Evolutionary conservation across 139 green algal species (phyloP), one percentile per base, ranked within the genome.

Genomic region (Asterochloris erici): DNA sequence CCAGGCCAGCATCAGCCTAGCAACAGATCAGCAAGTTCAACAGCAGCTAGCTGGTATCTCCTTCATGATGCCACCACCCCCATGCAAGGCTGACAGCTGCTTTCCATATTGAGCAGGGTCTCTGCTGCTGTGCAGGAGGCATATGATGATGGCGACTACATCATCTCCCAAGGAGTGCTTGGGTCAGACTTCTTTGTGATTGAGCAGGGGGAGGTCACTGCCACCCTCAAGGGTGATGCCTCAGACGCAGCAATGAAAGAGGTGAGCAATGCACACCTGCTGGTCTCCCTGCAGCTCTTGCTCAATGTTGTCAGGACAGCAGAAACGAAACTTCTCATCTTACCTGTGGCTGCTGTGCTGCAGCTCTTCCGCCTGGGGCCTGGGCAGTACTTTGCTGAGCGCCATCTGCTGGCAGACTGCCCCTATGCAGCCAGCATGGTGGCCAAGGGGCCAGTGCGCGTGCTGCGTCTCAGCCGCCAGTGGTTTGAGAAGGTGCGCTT

Each of bases 301-400:
- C 38, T 54, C 38, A 54, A 54, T n/a, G n/a, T n/a, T n/a, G n/a
- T n/a, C n/a, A n/a, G n/a, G n/a, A n/a, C n/a, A 73, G 23, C 66
- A 26, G 9, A 21, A 9, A 24, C 23, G n/a, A 73, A 10, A 2
- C 9, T 73, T 21, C 66, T 21, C 9, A 73, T 21, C 28, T 63
- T 83, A 47, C 38, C 77, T 19, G n/a, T 63, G 12, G 85, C 83
- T 29, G 69, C 70, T 54, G 63, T 78, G 21, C 79, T 81, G 66
- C 84, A 93, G 86, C 87, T 93, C 61, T 81, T 96, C n/a, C 79
- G 84, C 26, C 82, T 94, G 77, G 85, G 79, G n/a, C 82, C 85
- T 23, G 88, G 87, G 11, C 86, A 92, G 78, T 95, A 93, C 87
- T 95, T 95, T 84, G 92, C 90, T 1, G 93, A 96, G 88, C 86